Evolutionary conservation across 176 grass and related monocot species (phyloP), one percentile per base, ranked within the genome.

Genomic region (Cymbopogon citratus): DNA sequence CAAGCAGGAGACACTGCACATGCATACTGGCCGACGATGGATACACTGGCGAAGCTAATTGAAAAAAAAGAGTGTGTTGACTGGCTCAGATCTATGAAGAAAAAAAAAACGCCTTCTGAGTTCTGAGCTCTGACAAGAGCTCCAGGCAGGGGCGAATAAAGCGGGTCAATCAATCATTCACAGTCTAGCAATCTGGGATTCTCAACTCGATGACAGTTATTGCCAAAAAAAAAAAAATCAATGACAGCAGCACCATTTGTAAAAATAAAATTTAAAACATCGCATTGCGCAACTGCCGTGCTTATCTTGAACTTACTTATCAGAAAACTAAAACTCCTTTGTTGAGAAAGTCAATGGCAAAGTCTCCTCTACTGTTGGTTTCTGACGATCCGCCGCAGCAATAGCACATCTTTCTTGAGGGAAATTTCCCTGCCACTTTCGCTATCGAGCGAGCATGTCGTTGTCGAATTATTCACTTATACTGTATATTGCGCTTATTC

Each of bases 1-100:
- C 52, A 56, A n/a, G 54, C 56, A 60, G 51, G 49, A 73, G 73
- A 91, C 84, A 93, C 4, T 23, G 40, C 85, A 87, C 84, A 87
- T 74, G 66, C 27, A 44, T 29, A 41, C 54, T 31, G 4, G 12
- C 70, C 70, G 27, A 10, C 12, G 56, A 71, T 71, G 68, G 68
- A 15, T 26, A 35, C 67, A 39, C 56, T 11, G 48, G 35, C 65
- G 3, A 33, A 75, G 63, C 21, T n/a, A n/a, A n/a, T n/a, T n/a
- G n/a, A 61, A 62, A 79, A 49, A 74, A 63, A 74, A 68, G 27
- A 57, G 62, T 61, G n/a, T 24, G 33, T 76, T 84, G 75, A 65
- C 29, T n/a, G 23, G 12, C 2, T 31, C 41, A 73, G 71, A 81
- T 85, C 57, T 70, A 39, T 69, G 51, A 75, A 71, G 4, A 33